Evolutionary conservation across 108 stramenopile species (phyloP).

Genomic region (Nitzschia inconspicua): DNA sequence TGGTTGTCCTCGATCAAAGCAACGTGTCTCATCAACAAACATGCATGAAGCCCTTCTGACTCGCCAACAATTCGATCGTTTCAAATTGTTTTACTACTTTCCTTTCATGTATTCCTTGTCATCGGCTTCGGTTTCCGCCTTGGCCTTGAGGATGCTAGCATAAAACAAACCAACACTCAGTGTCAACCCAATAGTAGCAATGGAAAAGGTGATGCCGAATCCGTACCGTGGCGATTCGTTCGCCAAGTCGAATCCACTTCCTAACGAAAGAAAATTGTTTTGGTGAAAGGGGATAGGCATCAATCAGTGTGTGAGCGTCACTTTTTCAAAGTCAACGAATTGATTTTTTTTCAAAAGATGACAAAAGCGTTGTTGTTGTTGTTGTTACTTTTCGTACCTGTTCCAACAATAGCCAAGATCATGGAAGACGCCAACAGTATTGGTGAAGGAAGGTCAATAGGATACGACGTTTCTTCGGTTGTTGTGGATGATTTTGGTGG

Average conservation of each 20-base stretch:
- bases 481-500: background rate
- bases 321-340: background rate
- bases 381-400: conserved; percentile 31
- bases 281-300: background rate
- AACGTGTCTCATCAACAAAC: too few relatives aligned
- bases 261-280: conserved; percentile 15
- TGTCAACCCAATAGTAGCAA: conserved; percentile 57
- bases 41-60: too few relatives aligned
- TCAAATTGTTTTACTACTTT: conserved; percentile 12
- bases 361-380: too few relatives aligned
- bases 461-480: conserved; percentile 35
- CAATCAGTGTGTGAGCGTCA: background rate
- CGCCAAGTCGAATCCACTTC: conserved; percentile 70
- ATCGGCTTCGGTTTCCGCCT: conserved; percentile 82
- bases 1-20: too few relatives aligned
- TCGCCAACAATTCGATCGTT: too few relatives aligned
- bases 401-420: conserved; percentile 70
- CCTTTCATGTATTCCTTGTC: conserved; percentile 47
- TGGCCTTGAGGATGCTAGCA: conserved; percentile 72
- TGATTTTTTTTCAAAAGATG: background rate
- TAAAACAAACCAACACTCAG: conserved; percentile 63
- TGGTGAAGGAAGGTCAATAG: conserved; percentile 71
- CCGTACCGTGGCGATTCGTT: conserved; percentile 42
- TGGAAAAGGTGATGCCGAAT: conserved; percentile 42
- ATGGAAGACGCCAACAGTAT: conserved; percentile 72